phyloP scores from a whole-genome alignment of 345 rosid species.

The Raphanus sativus region DNA sequence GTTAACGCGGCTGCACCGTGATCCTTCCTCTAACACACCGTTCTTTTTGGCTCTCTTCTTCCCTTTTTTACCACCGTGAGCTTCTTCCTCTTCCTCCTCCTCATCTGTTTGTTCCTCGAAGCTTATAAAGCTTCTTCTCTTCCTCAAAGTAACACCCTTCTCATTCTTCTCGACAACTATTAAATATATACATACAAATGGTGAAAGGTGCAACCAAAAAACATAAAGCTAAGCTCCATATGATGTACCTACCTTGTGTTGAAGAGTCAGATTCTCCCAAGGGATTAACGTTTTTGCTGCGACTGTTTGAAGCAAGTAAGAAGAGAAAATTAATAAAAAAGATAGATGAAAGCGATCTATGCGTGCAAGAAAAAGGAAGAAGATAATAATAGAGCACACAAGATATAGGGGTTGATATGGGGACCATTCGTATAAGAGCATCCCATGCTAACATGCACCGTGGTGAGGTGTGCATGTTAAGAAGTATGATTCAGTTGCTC shows the following conservation, averaged over 20 bases:
- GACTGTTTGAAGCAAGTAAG: slow-evolving; percentile 26
- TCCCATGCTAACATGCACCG: slow-evolving; percentile 84
- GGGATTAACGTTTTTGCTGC: slow-evolving; percentile 35
- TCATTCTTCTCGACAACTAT: slow-evolving; percentile 54
- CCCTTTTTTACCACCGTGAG: slow-evolving; percentile 30
- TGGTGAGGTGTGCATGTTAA: slow-evolving; percentile 46
- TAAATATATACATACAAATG: slow-evolving; percentile 1
- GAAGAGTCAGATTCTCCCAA: slow-evolving; percentile 37
- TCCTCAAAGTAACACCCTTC: slow-evolving; percentile 55
- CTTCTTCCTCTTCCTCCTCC: slow-evolving; percentile 9
- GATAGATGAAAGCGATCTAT: slow-evolving; percentile 23
- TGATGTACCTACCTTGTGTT: slow-evolving; percentile 46
- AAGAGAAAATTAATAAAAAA: not conserved
- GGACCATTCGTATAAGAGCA: slow-evolving; percentile 55
- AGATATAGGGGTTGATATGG: slow-evolving; percentile 45
- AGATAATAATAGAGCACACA: slow-evolving; percentile 21
- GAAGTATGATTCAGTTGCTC: slow-evolving; percentile 38
- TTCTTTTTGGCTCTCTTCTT: slow-evolving; percentile 53
- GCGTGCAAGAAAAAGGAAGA: slow-evolving; percentile 12
- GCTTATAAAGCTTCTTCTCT: slow-evolving; percentile 58
- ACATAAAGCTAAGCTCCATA: not conserved
- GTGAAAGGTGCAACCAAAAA: slow-evolving; percentile 25
- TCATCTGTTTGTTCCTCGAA: slow-evolving; percentile 38
- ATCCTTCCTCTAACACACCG: slow-evolving; percentile 69
- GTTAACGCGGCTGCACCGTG: slow-evolving; percentile 91